Percentiles rank a stretch among this genome's conserved stretches.
Evolutionary conservation across 306 rosid species (phyloP).

Genomic region (Potentilla sterilis): DNA sequence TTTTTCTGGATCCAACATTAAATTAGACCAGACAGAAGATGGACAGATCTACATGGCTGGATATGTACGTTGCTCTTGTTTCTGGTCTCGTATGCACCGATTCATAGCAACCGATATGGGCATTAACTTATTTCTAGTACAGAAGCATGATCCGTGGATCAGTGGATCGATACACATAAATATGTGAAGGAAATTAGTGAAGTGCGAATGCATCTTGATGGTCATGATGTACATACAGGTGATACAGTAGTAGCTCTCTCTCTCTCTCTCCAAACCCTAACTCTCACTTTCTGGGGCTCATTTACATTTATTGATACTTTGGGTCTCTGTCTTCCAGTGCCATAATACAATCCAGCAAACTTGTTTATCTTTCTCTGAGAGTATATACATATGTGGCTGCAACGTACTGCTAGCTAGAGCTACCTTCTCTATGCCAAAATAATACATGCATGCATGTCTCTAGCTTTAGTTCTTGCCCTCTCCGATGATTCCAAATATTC

Average conservation of each 20-base stretch:
- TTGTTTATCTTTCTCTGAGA: neutral
- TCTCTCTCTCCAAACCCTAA: neutral
- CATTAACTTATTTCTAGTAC: conserved; percentile 1
- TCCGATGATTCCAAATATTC: neutral
- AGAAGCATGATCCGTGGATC: neutral
- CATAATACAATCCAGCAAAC: neutral
- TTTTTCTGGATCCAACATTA: neutral
- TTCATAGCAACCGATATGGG: neutral
- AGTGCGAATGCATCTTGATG: neutral
- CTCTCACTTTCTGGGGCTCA: neutral
- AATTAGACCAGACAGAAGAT: neutral
- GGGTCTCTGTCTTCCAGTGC: neutral
- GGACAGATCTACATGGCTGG: neutral
- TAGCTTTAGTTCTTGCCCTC: neutral
- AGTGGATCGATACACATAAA: neutral
- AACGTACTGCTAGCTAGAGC: neutral
- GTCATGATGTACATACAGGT: neutral
- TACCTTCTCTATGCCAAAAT: neutral
- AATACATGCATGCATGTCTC: neutral
- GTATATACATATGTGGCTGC: neutral
- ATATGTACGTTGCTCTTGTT: neutral
- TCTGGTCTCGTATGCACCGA: neutral
- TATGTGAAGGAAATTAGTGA: conserved; percentile 5
- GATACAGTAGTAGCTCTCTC: neutral
- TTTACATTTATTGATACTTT: neutral